Evolutionary conservation across 2,329 filamentous ascomycete species (phyloP).

Genomic region (Botrytis hyacinthi): DNA sequence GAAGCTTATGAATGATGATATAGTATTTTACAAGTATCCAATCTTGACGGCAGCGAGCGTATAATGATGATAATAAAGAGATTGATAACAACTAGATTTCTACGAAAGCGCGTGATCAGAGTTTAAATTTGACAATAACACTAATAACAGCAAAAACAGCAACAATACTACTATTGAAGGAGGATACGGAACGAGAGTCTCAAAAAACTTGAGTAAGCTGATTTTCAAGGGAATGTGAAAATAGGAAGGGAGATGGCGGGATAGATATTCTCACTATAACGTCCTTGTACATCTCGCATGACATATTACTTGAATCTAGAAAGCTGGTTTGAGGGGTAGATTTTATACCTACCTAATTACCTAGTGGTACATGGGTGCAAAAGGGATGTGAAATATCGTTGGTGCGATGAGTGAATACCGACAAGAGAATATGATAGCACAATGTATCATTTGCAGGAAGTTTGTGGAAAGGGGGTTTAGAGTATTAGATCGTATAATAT

Average conservation of each 20-base stretch:
- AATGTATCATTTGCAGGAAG: fast-evolving
- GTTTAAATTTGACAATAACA: neutral
- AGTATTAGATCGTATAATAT: neutral
- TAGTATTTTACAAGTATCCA: no score
- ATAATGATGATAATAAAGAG: fast-evolving
- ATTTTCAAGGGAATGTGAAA: no score
- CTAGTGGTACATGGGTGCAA: neutral
- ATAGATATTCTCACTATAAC: no score
- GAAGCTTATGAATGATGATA: no score
- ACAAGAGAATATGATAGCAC: neutral
- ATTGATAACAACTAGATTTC: fast-evolving
- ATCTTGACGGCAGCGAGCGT: neutral
- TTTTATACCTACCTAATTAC: neutral
- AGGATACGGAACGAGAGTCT: no score
- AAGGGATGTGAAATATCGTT: no score
- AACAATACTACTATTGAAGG: no score
- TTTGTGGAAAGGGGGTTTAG: fast-evolving
- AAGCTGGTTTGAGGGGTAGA: fast-evolving
- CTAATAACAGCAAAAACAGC: no score
- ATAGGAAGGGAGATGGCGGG: no score
- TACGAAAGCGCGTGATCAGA: no score
- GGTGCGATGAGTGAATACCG: neutral
- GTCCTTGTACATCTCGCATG: fast-evolving
- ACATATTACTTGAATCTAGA: neutral
- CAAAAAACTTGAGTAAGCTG: no score